Evolutionary conservation across 257 asterid genomes (phyloP).

Genomic region (Vinca minor): DNA sequence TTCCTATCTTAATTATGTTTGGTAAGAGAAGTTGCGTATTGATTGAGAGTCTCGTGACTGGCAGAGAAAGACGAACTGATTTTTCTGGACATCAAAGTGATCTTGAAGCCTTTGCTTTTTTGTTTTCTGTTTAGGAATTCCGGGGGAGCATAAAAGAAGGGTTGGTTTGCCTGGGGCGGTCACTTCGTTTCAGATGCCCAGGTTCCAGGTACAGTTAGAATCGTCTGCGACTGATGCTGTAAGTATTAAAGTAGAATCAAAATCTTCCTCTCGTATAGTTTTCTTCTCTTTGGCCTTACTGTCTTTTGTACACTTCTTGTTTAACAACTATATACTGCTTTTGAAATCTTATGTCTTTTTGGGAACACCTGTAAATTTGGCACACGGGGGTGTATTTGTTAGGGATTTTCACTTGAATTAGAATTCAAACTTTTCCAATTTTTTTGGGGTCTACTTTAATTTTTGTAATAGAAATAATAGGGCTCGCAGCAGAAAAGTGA

Average conservation of each 20-base stretch:
- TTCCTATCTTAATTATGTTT: background rate
- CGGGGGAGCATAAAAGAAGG: slow-evolving; percentile 26
- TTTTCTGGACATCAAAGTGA: background rate
- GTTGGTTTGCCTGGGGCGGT: slow-evolving; percentile 31
- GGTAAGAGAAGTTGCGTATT: background rate
- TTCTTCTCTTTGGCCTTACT: background rate
- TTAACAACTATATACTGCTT: background rate
- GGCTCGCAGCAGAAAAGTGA: too few relatives aligned
- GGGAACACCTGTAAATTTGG: background rate
- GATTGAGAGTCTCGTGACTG: background rate
- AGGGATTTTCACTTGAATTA: too few relatives aligned
- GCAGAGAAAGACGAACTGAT: background rate
- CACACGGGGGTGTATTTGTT: too few relatives aligned
- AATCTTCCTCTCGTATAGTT: background rate
- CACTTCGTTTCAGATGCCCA: slow-evolving; percentile 29
- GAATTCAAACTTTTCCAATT: too few relatives aligned
- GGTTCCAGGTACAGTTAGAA: slow-evolving; percentile 33
- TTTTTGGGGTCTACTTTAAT: too few relatives aligned
- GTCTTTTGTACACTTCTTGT: background rate
- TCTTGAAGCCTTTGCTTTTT: background rate
- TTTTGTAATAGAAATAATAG: too few relatives aligned
- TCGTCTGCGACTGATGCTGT: slow-evolving; percentile 19
- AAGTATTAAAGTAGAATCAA: slow-evolving; percentile 9
- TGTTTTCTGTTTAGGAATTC: slow-evolving; percentile 33
- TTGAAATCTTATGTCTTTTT: background rate